phyloP scores from a whole-genome alignment of 768 basidiomycete species.

The Trametes coccinea region DNA sequence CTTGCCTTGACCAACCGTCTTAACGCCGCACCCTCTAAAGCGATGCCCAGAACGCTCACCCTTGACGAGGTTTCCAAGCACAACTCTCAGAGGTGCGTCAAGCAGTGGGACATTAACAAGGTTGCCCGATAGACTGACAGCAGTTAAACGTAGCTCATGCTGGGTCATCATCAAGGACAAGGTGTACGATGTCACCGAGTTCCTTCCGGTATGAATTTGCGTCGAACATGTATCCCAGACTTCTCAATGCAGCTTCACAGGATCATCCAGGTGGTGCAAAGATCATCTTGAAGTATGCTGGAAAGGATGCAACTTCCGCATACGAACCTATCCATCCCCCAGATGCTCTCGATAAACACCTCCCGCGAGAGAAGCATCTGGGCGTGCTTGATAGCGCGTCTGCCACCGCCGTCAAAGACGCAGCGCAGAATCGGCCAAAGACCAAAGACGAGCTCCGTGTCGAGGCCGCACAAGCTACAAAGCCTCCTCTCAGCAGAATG shows the following conservation, averaged over 20 bases:
- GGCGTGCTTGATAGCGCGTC: conserved; percentile 59
- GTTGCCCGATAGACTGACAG: neutral
- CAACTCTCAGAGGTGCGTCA: conserved; percentile 49
- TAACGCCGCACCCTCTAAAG: neutral
- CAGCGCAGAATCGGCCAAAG: conserved; percentile 46
- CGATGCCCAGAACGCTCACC: conserved; percentile 40
- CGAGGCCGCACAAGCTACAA: conserved; percentile 55
- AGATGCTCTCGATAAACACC: conserved; percentile 72
- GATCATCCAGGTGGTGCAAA: conserved; percentile 81
- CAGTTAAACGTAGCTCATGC: conserved; percentile 54
- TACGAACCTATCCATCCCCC: conserved; percentile 86
- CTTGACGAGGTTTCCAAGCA: conserved; percentile 64
- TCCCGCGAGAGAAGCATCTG: conserved; percentile 70
- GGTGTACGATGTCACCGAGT: conserved; percentile 87
- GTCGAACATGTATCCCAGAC: neutral
- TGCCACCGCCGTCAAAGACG: conserved; percentile 51
- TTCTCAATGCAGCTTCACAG: conserved; percentile 35
- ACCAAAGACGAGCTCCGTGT: conserved; percentile 74
- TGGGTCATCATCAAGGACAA: conserved; percentile 81
- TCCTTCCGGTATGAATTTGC: conserved; percentile 52
- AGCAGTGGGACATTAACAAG: neutral
- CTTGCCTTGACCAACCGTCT: neutral
- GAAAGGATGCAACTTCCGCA: conserved; percentile 76
- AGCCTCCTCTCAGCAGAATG: conserved; percentile 68
- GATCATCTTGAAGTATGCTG: conserved; percentile 83